These are phyloP conservation scores for Avicennia marina DNA, from an alignment of 257 asterid species.

Conservation along the genomic window DNA sequence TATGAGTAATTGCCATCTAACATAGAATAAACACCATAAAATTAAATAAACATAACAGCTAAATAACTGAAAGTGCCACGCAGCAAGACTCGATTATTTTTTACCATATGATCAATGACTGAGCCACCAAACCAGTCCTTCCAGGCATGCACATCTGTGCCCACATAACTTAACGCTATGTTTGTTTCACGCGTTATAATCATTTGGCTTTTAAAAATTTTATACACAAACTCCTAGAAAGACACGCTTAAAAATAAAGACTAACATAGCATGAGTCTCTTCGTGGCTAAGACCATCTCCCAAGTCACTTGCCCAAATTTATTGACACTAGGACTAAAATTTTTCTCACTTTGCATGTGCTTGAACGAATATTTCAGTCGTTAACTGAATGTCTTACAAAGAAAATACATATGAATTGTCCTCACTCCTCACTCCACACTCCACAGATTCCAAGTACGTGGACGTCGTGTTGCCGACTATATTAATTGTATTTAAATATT, in stretches of 20 bases:
- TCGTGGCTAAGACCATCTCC: no score
- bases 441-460: neutral
- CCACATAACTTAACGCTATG: no score
- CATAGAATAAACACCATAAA: neutral
- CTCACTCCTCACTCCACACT: no score
- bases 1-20: neutral
- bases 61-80: no score
- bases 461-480: neutral
- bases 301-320: neutral
- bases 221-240: no score
- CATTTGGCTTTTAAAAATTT: no score
- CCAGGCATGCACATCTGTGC: no score
- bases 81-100: neutral
- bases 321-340: neutral
- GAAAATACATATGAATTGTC: neutral
- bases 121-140: no score
- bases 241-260: no score
- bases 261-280: no score
- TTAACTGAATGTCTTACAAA: neutral
- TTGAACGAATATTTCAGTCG: neutral
- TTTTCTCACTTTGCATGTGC: neutral
- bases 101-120: no score
- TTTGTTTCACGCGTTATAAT: no score
- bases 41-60: neutral
- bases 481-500: neutral